Percentiles rank a stretch among this genome's conserved stretches.
These are phyloP conservation scores for Striga hermonthica DNA, from an alignment of 305 asterid genomes.

Conservation along the genomic window DNA sequence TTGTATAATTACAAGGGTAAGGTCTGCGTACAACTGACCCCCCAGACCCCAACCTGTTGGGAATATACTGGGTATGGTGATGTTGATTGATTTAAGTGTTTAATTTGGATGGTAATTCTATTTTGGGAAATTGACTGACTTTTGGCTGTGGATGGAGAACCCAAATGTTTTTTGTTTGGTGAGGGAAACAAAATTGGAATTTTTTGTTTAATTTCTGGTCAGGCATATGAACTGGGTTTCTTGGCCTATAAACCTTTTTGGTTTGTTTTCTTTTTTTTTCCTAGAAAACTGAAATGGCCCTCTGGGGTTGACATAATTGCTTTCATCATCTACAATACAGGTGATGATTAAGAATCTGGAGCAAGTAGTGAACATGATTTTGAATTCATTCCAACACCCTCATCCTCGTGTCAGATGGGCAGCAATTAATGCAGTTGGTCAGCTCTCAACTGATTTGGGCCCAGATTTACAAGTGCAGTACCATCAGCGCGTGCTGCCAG, in stretches of 20 bases:
- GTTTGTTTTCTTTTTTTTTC: slow-evolving; percentile 12
- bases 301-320: slow-evolving; percentile 11
- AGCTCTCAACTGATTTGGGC: slow-evolving; percentile 82
- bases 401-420: slow-evolving; percentile 97
- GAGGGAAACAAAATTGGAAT: no score
- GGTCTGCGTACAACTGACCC: no score
- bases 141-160: background rate
- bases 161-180: background rate
- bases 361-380: slow-evolving; percentile 84
- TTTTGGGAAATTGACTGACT: background rate
- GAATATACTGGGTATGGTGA: no score
- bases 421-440: slow-evolving; percentile 85
- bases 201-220: slow-evolving; percentile 8
- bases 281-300: slow-evolving; percentile 7
- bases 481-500: slow-evolving; percentile 70
- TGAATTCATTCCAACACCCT: slow-evolving; percentile 88
- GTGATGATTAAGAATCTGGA: slow-evolving; percentile 83
- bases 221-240: slow-evolving; percentile 4
- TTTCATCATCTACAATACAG: slow-evolving; percentile 33
- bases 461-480: slow-evolving; percentile 83
- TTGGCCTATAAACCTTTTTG: slow-evolving; percentile 24
- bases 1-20: no score
- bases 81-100: no score
- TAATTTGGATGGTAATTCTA: background rate
- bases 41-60: no score